A percentile compares a stretch with the other conserved stretches of the same genome.
phyloP scores from a whole-genome alignment of 306 rosid species.

The Dicorynia guianensis region DNA sequence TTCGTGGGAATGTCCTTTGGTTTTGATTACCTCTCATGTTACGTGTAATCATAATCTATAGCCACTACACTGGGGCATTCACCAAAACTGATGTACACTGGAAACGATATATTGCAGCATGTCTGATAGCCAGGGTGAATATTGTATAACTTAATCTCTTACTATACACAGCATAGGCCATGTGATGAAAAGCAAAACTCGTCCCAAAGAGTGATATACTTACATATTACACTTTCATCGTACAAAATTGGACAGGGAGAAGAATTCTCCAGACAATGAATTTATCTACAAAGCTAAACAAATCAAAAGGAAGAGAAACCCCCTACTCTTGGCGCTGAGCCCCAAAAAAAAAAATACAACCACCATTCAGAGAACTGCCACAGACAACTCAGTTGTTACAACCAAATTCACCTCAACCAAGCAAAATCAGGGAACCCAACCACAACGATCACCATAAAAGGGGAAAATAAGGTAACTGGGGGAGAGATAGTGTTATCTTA shows the following conservation, averaged over 20 bases:
- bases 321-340: neutral
- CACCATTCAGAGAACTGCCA: constrained; percentile 21
- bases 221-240: constrained; percentile 30
- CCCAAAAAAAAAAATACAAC: neutral
- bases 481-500: constrained; percentile 11
- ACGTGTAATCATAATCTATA: neutral
- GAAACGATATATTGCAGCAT: too few relatives aligned
- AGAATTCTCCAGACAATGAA: constrained; percentile 44
- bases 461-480: neutral
- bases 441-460: neutral
- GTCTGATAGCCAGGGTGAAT: neutral
- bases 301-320: constrained; percentile 7
- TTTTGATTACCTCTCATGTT: constrained; percentile 16
- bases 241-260: constrained; percentile 50
- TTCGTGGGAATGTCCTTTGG: constrained; percentile 34
- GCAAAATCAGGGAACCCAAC: constrained; percentile 21
- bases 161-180: constrained; percentile 22
- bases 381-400: constrained; percentile 2
- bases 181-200: constrained; percentile 1
- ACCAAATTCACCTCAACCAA: constrained; percentile 25
- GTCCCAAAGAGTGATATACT: constrained; percentile 19
- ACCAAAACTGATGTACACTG: too few relatives aligned
- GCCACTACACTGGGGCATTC: neutral
- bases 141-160: neutral
- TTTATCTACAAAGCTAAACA: constrained; percentile 41